Conservation (phyloP, 2,329 filamentous ascomycete species). For the Pseudocercospora eumusae region DNA sequence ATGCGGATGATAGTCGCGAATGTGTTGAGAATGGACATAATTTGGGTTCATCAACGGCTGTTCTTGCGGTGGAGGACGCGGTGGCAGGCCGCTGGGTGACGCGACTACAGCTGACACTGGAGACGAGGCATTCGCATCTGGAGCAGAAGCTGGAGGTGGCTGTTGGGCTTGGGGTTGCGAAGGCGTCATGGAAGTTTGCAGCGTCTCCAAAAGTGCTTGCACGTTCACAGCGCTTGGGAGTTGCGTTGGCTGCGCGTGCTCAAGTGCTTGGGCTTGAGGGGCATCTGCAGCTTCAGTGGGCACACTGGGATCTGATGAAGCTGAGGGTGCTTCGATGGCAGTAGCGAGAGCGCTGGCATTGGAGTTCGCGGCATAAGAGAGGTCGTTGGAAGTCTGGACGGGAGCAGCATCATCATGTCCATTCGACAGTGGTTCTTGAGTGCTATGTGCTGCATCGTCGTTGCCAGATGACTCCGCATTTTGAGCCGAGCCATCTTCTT, state of each 20-base stretch:
- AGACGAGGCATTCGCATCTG: slow-evolving; percentile 36
- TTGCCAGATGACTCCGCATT: slow-evolving; percentile 2
- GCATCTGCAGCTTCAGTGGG: slow-evolving; percentile 20
- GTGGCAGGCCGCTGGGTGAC: slow-evolving; percentile 48
- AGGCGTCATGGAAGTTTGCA: slow-evolving; percentile 39
- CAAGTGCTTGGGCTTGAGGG: slow-evolving; percentile 29
- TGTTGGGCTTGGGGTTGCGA: slow-evolving; percentile 30
- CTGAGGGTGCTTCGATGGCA: slow-evolving; percentile 16
- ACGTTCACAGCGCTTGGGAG: slow-evolving; percentile 45
- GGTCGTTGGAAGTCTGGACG: slow-evolving; percentile 26
- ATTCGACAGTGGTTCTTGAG: slow-evolving; percentile 25
- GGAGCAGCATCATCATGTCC: slow-evolving; percentile 22
- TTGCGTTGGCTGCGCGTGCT: slow-evolving; percentile 22
- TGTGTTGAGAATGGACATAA: slow-evolving; percentile 52
- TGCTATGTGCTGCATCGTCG: slow-evolving; percentile 25
- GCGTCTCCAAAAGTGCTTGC: slow-evolving; percentile 50
- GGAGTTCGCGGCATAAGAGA: slow-evolving; percentile 28
- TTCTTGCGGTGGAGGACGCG: slow-evolving; percentile 53
- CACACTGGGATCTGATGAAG: slow-evolving; percentile 23
- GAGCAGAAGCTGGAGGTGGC: slow-evolving; percentile 31
- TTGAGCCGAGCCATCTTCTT: slow-evolving; percentile 13
- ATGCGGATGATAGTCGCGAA: slow-evolving; percentile 54
- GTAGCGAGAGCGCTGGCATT: slow-evolving; percentile 10
- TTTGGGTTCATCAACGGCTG: slow-evolving; percentile 51
- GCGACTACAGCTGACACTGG: slow-evolving; percentile 30